phyloP scores from a whole-genome alignment of 106 monocot genomes.

The Gastrodia elata region DNA sequence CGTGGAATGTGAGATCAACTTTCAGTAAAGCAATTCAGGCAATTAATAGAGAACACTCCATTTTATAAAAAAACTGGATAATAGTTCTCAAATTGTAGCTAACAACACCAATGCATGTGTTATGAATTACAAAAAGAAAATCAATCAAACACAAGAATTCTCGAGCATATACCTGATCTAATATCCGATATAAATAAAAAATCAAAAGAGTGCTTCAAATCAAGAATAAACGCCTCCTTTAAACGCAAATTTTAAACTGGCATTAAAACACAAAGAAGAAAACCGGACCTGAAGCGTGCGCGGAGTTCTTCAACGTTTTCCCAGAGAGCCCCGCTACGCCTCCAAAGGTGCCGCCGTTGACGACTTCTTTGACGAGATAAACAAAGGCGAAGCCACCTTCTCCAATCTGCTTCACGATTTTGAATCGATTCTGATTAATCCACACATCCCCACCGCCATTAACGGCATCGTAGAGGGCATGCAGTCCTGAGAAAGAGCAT shows the following conservation, averaged over 20 bases:
- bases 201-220: background rate
- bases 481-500: conserved; percentile 88
- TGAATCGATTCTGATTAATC: conserved; percentile 95
- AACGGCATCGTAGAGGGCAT: conserved; percentile 76
- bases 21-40: too few relatives aligned
- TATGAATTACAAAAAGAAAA: too few relatives aligned
- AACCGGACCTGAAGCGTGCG: conserved; percentile 58
- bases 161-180: background rate
- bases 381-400: conserved; percentile 93
- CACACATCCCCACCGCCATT: conserved; percentile 84
- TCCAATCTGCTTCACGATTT: conserved; percentile 77
- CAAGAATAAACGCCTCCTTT: background rate
- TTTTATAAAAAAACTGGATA: too few relatives aligned
- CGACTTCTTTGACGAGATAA: conserved; percentile 83
- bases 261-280: background rate
- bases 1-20: too few relatives aligned
- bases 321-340: conserved; percentile 17
- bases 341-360: conserved; percentile 10
- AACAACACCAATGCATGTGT: too few relatives aligned
- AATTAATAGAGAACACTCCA: too few relatives aligned
- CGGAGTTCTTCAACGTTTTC: conserved; percentile 36
- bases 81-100: too few relatives aligned
- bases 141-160: background rate
- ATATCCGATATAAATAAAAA: background rate
- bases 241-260: background rate